Percentiles rank a stretch among this genome's conserved stretches.
Conservation (phyloP, 345 rosid genomes). For the Moringa oleifera region DNA sequence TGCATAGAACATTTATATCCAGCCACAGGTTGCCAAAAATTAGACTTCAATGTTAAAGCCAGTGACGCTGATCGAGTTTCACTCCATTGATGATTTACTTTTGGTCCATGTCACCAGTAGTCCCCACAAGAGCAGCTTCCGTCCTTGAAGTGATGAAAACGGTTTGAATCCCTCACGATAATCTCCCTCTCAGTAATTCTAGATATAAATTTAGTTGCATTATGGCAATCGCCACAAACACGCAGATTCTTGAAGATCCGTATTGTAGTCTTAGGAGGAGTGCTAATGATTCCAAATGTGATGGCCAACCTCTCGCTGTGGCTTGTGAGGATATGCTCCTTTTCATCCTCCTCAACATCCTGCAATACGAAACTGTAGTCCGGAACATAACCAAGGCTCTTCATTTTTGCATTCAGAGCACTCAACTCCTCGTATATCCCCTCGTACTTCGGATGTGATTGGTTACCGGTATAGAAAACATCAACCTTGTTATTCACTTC, state of each 20-base stretch:
- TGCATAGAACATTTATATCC: too few relatives aligned
- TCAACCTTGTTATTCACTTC: constrained; percentile 42
- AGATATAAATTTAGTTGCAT: constrained; percentile 20
- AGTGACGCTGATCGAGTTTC: neutral
- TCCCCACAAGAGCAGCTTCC: constrained; percentile 56
- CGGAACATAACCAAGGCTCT: constrained; percentile 47
- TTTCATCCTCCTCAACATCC: constrained; percentile 61
- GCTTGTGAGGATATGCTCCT: constrained; percentile 48
- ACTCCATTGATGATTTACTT: too few relatives aligned
- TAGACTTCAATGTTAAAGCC: neutral
- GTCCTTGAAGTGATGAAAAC: constrained; percentile 49
- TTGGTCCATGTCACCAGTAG: constrained; percentile 32
- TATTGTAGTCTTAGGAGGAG: constrained; percentile 35
- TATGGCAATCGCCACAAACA: constrained; percentile 27
- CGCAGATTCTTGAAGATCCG: constrained; percentile 52
- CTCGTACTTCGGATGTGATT: constrained; percentile 34
- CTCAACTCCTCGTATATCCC: constrained; percentile 37
- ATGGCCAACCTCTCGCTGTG: constrained; percentile 60
- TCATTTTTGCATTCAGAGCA: constrained; percentile 35
- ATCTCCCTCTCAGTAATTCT: constrained; percentile 22
- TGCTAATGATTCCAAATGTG: constrained; percentile 41
- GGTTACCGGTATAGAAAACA: constrained; percentile 51
- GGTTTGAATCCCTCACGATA: constrained; percentile 23
- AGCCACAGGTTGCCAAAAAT: too few relatives aligned
- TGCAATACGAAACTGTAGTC: constrained; percentile 50